Evolutionary conservation across 768 basidiomycete species (phyloP), one percentile per base, ranked within the genome.

Genomic region (Mycena albidolilacea): DNA sequence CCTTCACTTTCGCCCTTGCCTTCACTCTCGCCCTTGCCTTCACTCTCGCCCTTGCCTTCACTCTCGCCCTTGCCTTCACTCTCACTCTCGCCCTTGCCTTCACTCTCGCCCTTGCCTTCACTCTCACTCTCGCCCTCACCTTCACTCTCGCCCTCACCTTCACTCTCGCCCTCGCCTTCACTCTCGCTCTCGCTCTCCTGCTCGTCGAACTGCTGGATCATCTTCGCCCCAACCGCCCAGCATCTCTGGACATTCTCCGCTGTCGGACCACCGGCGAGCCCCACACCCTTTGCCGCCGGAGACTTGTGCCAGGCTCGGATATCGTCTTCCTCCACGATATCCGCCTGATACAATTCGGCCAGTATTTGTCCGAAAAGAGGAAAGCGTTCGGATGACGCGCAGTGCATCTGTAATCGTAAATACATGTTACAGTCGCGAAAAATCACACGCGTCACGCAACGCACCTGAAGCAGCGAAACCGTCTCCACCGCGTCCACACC

Each of bases 301-400:
- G 83, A 86, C 65, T 80, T 84, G 81, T 97, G 92, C 97, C 97
- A 99, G 61, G 84, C 86, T n/a, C 95, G 90, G 75, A 98, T 93
- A 75, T 96, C 93, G 63, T 95, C 93, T 78, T 97, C 96, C 61
- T 95, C 94, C 3, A 98, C 91, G 57, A 98, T 89, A 80, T 99
- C 97, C n/a, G 88, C 87, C 79, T 97, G 94, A 81, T 98, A 99
- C 15, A 97, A 85, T 4, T 92, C 92, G 39, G 93, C 93, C 30
- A 99, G 89, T 68, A 97, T 89, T 77, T 94, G 91, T 5, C 94
- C 94, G 81, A 98, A 99, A 69, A 96, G 85, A 19, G 90, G 86
- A 77, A 90, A 81, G 69, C 93, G 91, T 72, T 84, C 85, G 23
- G 90, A 94, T 62, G 79, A 78, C 62, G 91, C 90, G 70, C 93